phyloP scores from a whole-genome alignment of 345 rosid genomes.

The Eucalyptus brandiana region DNA sequence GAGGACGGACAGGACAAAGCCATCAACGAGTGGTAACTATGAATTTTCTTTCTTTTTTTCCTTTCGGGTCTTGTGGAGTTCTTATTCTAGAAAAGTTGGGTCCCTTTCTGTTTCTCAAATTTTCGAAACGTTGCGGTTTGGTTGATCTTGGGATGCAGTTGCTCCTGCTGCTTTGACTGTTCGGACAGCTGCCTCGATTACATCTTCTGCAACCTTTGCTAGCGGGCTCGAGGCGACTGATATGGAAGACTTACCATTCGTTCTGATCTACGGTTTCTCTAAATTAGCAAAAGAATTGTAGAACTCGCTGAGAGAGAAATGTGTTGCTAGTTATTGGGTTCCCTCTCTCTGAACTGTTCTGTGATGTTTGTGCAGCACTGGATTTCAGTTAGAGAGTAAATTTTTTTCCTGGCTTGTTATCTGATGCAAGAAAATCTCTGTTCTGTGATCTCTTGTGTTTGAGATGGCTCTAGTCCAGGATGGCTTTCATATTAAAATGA shows the following conservation, averaged over 20 bases:
- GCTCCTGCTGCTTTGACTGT: constrained; percentile 9
- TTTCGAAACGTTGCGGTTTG: not conserved
- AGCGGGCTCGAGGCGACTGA: not conserved
- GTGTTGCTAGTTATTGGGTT: not conserved
- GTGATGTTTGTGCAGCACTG: not conserved
- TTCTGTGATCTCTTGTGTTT: not conserved
- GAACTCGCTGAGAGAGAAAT: not conserved
- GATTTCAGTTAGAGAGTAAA: not conserved
- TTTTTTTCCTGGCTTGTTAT: not conserved
- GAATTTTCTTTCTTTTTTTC: not conserved
- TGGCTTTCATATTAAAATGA: not conserved
- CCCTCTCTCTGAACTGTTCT: not conserved
- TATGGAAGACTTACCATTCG: not conserved
- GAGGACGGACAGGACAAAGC: constrained; percentile 1
- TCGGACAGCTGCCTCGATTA: constrained; percentile 2
- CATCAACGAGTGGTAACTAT: constrained; percentile 2
- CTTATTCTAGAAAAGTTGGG: not conserved
- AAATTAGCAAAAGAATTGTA: constrained; percentile 2
- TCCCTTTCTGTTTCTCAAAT: not conserved
- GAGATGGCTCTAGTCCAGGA: not conserved
- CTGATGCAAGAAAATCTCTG: not conserved
- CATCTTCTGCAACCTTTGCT: constrained; percentile 8
- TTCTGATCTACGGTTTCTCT: not conserved
- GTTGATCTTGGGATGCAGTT: not conserved
- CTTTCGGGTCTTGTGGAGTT: not conserved